phyloP scores from a whole-genome alignment of 257 asterid species.

The Solanum corneliomulleri region DNA sequence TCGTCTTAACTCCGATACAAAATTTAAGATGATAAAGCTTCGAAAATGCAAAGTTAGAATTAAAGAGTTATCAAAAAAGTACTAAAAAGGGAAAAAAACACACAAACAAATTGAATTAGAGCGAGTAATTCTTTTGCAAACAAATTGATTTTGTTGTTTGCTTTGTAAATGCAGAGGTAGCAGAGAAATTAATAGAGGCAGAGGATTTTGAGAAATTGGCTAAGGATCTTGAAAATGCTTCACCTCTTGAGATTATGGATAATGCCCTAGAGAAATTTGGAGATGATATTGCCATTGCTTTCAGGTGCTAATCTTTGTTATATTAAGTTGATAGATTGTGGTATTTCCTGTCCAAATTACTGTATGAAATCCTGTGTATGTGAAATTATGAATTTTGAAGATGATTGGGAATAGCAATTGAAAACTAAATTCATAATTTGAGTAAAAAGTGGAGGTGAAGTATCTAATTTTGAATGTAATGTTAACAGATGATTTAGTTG shows the following conservation, averaged over 20 bases:
- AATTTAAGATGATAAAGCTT: not conserved
- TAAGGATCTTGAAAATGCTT: conserved; percentile 35
- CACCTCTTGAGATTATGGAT: conserved; percentile 55
- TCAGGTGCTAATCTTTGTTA: conserved; percentile 38
- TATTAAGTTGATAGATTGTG: not conserved
- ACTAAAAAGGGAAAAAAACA: not conserved
- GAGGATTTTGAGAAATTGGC: conserved; percentile 38
- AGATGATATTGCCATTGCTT: conserved; percentile 57
- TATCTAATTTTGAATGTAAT: not conserved
- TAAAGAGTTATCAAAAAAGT: not conserved
- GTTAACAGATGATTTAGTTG: not conserved
- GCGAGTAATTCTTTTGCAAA: not conserved
- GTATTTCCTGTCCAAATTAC: not conserved
- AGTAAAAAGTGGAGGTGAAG: not conserved
- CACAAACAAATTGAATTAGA: not conserved
- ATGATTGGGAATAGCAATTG: not conserved
- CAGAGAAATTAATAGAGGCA: conserved; percentile 9
- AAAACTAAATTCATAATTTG: not conserved
- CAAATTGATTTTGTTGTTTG: not conserved
- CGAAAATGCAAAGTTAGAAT: too few relatives aligned
- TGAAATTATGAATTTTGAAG: not conserved
- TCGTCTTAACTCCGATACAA: not conserved
- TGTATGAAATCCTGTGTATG: not conserved
- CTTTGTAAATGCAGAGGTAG: conserved; percentile 15
- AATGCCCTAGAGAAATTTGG: conserved; percentile 47